Evolutionary conservation across 805 yeast genomes (phyloP).

Genomic region (Teunomyces gatunensis): DNA sequence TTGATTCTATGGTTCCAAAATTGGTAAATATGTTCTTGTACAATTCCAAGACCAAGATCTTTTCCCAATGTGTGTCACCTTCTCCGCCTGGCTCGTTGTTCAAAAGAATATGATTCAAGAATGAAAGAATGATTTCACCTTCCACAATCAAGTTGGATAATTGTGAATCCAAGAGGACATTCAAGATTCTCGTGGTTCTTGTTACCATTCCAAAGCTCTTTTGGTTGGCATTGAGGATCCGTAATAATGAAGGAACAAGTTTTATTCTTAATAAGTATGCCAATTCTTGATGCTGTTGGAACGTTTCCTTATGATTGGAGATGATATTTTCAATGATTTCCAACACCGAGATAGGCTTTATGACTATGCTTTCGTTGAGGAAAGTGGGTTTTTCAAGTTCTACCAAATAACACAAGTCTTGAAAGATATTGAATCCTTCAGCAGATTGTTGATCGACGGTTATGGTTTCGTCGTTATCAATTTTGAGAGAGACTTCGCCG

Average conservation of each 20-base stretch:
- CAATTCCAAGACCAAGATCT: constrained; percentile 69
- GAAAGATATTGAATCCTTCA: constrained; percentile 69
- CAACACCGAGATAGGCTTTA: constrained; percentile 61
- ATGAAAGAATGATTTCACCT: constrained; percentile 74
- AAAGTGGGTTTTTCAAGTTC: constrained; percentile 56
- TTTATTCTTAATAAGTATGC: constrained; percentile 62
- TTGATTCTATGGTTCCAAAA: constrained; percentile 45
- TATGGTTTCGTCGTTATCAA: constrained; percentile 44
- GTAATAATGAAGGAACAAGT: constrained; percentile 71
- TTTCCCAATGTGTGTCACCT: constrained; percentile 55
- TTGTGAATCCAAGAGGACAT: constrained; percentile 56
- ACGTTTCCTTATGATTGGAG: constrained; percentile 56
- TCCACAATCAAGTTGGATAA: constrained; percentile 66
- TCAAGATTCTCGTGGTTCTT: constrained; percentile 71
- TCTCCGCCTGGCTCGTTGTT: constrained; percentile 50
- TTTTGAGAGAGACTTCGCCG: constrained; percentile 33
- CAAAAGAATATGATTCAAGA: constrained; percentile 69
- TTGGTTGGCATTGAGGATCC: constrained; percentile 53
- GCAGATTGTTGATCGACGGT: constrained; percentile 52
- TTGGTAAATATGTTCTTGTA: constrained; percentile 61
- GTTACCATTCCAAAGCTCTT: constrained; percentile 67
- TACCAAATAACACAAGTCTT: constrained; percentile 68
- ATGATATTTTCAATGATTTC: constrained; percentile 82
- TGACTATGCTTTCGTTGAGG: constrained; percentile 48
- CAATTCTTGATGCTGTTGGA: constrained; percentile 60